Evolutionary conservation across 306 rosid genomes (phyloP), one percentile per base, ranked within the genome.

Genomic region (Prunus davidiana): DNA sequence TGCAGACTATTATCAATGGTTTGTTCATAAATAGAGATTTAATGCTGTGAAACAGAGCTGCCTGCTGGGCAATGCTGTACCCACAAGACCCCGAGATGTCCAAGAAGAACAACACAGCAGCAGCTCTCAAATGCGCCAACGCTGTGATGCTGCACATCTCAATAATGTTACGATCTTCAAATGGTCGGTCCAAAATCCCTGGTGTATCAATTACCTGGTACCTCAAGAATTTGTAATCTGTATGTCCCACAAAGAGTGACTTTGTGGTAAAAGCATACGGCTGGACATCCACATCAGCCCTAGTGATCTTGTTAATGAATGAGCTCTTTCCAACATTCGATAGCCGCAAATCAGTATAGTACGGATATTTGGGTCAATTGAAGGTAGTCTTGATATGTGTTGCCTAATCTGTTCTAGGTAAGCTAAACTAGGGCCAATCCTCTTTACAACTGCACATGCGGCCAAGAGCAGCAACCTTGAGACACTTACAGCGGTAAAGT

Each of bases 111-210:
- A 93, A 75, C 38, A 93, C 41, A 34, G 41, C 91, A 0, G 98
- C 97, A 74, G 98, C 92, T 64, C 98, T 87, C 80, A 93, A 73
- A 87, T 91, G 98, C 4, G 93, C 97, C 27, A 93, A 83, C 63
- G 98, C 96, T 52, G 98, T 93, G 74, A 93, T 93, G 75, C 98
- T 93, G 81, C 97, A 89, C 98, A 93, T 93, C 90, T 93, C 98
- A 78, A 93, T 93, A 68, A 93, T 89, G 75, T 93, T 91, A 25
- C 97, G 91, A 74, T 88, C 96, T 72, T 93, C 98, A 67, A 93
- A 91, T 3, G 98, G 98, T 62, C 98, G 80, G 74, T 93, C 97
- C 90, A 93, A 83, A 82, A 93, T 93, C 71, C 98, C 97, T 0
- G 98, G 96, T 0, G 98, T 93, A 79, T 93, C 97, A 72, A 93